A percentile compares a stretch with the other conserved stretches of the same genome.
Conservation (phyloP, 2,329 filamentous ascomycete species). For the Penicillium polonicum region DNA sequence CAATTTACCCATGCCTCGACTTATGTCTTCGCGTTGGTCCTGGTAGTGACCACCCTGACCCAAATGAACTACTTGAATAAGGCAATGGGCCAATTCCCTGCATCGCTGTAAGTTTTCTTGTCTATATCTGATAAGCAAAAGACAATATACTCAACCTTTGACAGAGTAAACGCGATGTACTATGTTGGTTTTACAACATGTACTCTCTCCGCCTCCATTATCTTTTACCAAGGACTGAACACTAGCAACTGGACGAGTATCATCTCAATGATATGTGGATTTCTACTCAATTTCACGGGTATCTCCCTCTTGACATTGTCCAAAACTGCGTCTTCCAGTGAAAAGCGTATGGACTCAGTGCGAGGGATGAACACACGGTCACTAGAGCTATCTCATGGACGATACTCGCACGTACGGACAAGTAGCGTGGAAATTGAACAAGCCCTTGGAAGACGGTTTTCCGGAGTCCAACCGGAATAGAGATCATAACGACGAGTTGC, state of each 20-base stretch:
- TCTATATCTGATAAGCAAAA: background rate
- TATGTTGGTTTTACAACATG: slow-evolving; percentile 97
- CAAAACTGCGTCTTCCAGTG: background rate
- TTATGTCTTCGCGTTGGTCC: slow-evolving; percentile 95
- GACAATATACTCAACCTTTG: background rate
- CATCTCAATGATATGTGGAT: slow-evolving; percentile 85
- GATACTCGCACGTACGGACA: background rate
- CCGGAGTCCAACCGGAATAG: background rate
- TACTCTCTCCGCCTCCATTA: slow-evolving; percentile 90
- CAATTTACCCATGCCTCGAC: slow-evolving; percentile 89
- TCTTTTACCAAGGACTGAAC: slow-evolving; percentile 94
- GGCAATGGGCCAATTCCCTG: slow-evolving; percentile 91
- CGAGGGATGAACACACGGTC: background rate
- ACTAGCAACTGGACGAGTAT: slow-evolving; percentile 89
- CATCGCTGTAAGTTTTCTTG: slow-evolving; percentile 74
- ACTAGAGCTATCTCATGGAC: background rate
- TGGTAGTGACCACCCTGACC: slow-evolving; percentile 86
- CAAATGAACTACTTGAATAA: slow-evolving; percentile 99
- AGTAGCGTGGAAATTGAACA: background rate
- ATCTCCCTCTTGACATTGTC: slow-evolving; percentile 75
- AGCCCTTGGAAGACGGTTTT: background rate
- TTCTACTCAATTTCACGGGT: slow-evolving; percentile 90
- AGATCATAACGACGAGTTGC: background rate
- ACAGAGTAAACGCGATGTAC: slow-evolving; percentile 89
- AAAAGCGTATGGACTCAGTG: background rate